A percentile compares a stretch with the other conserved stretches of the same genome.
Conservation (phyloP, 805 yeast species). For the Metschnikowia matae region DNA sequence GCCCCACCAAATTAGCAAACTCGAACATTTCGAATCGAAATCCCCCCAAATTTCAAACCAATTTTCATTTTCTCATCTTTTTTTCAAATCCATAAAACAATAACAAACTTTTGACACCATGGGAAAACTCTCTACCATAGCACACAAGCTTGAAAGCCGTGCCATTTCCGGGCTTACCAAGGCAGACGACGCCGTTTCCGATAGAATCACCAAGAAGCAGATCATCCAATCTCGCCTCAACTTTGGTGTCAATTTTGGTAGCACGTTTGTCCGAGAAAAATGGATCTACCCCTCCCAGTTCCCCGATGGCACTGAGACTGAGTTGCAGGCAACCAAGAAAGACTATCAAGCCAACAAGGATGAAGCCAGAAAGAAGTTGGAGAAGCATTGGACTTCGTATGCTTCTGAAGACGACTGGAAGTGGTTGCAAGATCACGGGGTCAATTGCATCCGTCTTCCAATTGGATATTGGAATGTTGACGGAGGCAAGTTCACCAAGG, state of each 20-base stretch:
- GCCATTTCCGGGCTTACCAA: constrained; percentile 18
- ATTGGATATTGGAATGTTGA: constrained; percentile 88
- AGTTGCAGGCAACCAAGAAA: constrained; percentile 65
- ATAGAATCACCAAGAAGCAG: constrained; percentile 37
- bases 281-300: constrained; percentile 70
- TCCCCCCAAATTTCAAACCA: neutral
- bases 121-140: constrained; percentile 2
- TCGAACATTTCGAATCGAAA: neutral
- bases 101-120: neutral
- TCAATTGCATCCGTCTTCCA: constrained; percentile 82
- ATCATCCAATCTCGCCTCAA: constrained; percentile 60
- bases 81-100: neutral
- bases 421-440: constrained; percentile 62
- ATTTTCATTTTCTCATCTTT: neutral
- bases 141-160: constrained; percentile 25
- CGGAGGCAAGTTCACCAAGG: constrained; percentile 53
- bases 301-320: constrained; percentile 56
- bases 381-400: constrained; percentile 63
- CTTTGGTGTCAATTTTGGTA: constrained; percentile 84
- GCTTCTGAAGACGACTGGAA: constrained; percentile 72
- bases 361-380: constrained; percentile 50
- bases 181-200: constrained; percentile 34
- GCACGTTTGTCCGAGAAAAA: constrained; percentile 73
- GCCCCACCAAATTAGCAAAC: neutral
- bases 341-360: constrained; percentile 47